Base-by-base conservation (phyloP, 768 basidiomycete species). In the Leccinum fibrillosum region DNA sequence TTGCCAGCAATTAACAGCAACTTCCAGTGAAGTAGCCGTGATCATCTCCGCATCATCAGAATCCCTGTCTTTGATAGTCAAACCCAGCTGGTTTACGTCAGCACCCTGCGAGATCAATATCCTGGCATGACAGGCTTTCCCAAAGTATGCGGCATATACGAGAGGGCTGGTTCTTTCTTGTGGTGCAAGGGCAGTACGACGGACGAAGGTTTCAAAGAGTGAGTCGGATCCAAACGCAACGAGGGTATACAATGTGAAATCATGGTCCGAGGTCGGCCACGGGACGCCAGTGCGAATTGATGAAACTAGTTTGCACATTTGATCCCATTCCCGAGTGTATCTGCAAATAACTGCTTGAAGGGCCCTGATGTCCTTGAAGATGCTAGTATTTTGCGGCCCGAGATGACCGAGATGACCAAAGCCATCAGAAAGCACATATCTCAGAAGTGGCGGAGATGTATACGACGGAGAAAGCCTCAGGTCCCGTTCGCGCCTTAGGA, bases 391-490 rank as follows among this genome's bases (percentile, higher is more conserved):
- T 0, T 7, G 35, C 4, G 19, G 4, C 7, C 26, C 47, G 1
- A 62, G 52, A 28, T 52, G 21, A 10, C 45, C 19, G 12, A 62
- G 62, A 21, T 62, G 62, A n/a, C 12, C 44, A 12, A 62, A 58
- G 1, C 61, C 62, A 26, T 58, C 1, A 0, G 63, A 58, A 10
- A 65, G 54, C 5, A 65, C 56, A 9, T 65, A 65, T 25, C 19
- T 28, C 13, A 53, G 25, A 37, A 65, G 54, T 1, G 57, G 64
- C 0, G 34, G 56, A 19, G 49, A 49, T 4, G 3, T 0, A 3
- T 35, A 15, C 1, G n/a, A 52, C 4, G 28, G 28, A 30, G 13
- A 35, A 34, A 56, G 2, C 49, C 5, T 4, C 1, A 8, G 19
- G 25, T 37, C 3, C 2, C 0, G 25, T 32, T 63, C 39, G 35